These are phyloP conservation scores for Venturia nashicola DNA, from an alignment of 2,329 filamentous ascomycete genomes.

Conservation along the genomic window DNA sequence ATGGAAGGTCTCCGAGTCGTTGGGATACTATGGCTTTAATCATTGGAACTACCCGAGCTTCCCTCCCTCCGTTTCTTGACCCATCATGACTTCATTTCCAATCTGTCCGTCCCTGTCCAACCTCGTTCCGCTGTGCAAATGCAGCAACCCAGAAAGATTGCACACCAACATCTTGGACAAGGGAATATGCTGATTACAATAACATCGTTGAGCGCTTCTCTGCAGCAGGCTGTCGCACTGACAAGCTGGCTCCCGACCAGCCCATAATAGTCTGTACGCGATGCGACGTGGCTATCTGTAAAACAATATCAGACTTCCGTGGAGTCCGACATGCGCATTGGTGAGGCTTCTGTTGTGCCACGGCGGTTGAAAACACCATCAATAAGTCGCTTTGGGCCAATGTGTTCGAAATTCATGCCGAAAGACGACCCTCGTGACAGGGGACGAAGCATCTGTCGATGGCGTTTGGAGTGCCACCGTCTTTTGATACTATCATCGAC, in stretches of 20 bases:
- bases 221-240: not conserved
- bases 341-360: not conserved
- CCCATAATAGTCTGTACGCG: not conserved
- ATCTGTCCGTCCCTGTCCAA: too few species aligned
- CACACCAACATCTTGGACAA: not conserved
- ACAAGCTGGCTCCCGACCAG: not conserved
- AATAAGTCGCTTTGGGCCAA: slow-evolving; percentile 49
- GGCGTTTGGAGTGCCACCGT: slow-evolving; percentile 51
- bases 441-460: slow-evolving; percentile 40
- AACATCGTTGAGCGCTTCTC: not conserved
- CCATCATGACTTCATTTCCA: not conserved
- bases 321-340: not conserved
- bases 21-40: too few species aligned
- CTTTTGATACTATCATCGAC: slow-evolving; percentile 85
- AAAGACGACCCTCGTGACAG: slow-evolving; percentile 36
- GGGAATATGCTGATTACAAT: not conserved
- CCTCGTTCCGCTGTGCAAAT: not conserved
- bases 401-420: slow-evolving; percentile 47
- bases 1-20: too few species aligned
- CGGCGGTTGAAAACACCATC: slow-evolving; percentile 46
- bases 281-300: not conserved
- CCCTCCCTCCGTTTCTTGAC: too few species aligned
- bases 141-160: not conserved
- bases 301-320: not conserved
- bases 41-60: too few species aligned